These are phyloP conservation scores for Fusarium bulbicola DNA, from an alignment of 2,329 filamentous ascomycete species.

Conservation along the genomic window DNA sequence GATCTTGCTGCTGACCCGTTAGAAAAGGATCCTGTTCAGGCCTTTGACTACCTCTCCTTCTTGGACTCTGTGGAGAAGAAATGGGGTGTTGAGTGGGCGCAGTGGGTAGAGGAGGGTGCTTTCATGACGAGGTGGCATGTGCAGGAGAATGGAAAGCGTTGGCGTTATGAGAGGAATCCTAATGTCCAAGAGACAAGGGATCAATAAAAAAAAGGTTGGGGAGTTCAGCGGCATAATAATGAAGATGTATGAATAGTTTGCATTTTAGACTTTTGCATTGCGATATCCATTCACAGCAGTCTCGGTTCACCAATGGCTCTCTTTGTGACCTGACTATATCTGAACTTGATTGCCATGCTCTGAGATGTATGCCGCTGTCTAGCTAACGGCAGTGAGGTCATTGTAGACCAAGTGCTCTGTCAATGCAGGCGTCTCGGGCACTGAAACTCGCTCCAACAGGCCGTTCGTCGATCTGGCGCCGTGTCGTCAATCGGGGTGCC, in stretches of 20 bases:
- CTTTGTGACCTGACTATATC: not conserved
- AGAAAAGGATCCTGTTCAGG: conserved; percentile 37
- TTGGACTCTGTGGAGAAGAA: conserved; percentile 37
- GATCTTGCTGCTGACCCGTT: conserved; percentile 40
- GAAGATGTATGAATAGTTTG: conserved; percentile 3
- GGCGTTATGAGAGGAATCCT: conserved; percentile 39
- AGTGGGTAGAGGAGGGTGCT: conserved; percentile 46
- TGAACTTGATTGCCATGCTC: not conserved
- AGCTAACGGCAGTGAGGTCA: not conserved
- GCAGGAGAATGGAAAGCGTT: conserved; percentile 48
- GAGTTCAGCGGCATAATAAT: not conserved
- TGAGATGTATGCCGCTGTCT: not conserved
- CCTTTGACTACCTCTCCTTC: conserved; percentile 39
- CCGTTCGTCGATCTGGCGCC: not conserved
- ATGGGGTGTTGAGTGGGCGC: conserved; percentile 40
- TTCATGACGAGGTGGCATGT: conserved; percentile 48
- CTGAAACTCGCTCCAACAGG: not conserved
- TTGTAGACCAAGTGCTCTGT: not conserved
- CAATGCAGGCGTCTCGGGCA: too few species aligned
- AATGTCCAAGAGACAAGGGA: not conserved
- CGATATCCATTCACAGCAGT: not conserved
- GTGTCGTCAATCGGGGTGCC: not conserved
- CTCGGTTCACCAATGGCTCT: not conserved
- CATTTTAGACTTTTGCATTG: not conserved
- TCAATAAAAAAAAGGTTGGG: not conserved